phyloP scores from a whole-genome alignment of 2,329 filamentous ascomycete genomes.

The Fusarium sp. region DNA sequence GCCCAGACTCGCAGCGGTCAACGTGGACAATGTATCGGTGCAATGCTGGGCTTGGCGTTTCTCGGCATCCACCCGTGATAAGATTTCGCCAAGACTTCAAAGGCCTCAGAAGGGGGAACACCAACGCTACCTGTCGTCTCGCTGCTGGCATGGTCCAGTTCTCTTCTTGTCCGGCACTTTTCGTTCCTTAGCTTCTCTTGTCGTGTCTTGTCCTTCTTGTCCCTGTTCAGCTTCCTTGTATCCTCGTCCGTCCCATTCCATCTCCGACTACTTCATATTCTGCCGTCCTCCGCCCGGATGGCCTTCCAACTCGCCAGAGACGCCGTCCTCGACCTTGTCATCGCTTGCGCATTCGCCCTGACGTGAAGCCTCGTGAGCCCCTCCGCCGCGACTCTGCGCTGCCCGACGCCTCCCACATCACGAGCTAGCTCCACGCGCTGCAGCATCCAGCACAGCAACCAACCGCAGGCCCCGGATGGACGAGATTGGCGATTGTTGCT shows the following conservation, averaged over 20 bases:
- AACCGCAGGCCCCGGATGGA: constrained; percentile 38
- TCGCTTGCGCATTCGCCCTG: constrained; percentile 16
- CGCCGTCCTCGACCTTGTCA: constrained; percentile 18
- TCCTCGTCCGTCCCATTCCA: constrained; percentile 23
- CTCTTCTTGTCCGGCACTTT: constrained; percentile 32
- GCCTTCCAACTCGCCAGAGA: constrained; percentile 24
- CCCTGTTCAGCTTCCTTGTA: constrained; percentile 24
- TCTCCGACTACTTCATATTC: constrained; percentile 13
- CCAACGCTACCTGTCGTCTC: constrained; percentile 42
- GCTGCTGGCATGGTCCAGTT: constrained; percentile 35
- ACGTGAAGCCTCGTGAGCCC: constrained; percentile 21
- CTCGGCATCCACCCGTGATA: constrained; percentile 47
- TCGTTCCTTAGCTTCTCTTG: constrained; percentile 25
- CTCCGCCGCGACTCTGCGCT: constrained; percentile 1
- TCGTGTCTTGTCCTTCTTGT: constrained; percentile 25
- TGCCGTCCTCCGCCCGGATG: constrained; percentile 29
- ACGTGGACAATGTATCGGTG: constrained; percentile 46
- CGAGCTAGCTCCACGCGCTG: constrained; percentile 10
- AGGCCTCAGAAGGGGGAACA: constrained; percentile 46
- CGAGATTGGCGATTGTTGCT: constrained; percentile 29
- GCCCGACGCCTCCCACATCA: not conserved
- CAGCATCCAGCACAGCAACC: constrained; percentile 4
- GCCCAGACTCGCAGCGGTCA: constrained; percentile 44
- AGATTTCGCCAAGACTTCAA: constrained; percentile 49
- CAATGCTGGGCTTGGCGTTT: constrained; percentile 46